These are phyloP conservation scores for Cystofilobasidium bisporidii DNA, from an alignment of 768 basidiomycete species.

Conservation along the genomic window DNA sequence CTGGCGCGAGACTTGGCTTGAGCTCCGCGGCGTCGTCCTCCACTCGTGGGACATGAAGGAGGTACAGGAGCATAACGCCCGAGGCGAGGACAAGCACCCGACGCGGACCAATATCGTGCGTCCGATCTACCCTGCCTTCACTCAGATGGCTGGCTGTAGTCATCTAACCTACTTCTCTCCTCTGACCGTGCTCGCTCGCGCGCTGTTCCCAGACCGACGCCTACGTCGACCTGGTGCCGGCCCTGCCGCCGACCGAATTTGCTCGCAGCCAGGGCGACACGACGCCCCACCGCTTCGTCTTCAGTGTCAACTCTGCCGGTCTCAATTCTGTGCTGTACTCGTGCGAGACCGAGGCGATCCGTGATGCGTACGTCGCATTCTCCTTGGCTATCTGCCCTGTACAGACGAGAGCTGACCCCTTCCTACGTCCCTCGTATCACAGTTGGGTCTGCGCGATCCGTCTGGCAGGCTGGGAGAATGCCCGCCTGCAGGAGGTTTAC, in stretches of 20 bases:
- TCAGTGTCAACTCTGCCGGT: slow-evolving; percentile 89
- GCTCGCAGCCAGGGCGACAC: slow-evolving; percentile 31
- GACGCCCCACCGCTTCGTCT: slow-evolving; percentile 49
- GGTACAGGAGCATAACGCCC: slow-evolving; percentile 38
- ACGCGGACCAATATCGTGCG: slow-evolving; percentile 39
- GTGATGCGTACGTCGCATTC: slow-evolving; percentile 46
- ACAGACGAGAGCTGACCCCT: too few relatives aligned
- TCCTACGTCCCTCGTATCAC: background rate
- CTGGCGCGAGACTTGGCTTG: slow-evolving; percentile 41
- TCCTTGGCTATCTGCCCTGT: background rate
- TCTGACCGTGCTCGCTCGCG: background rate
- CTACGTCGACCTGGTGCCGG: slow-evolving; percentile 39
- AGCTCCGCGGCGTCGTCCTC: slow-evolving; percentile 40
- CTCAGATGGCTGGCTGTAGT: slow-evolving; percentile 25
- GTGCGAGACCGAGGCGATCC: slow-evolving; percentile 58
- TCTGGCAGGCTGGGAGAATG: slow-evolving; percentile 87
- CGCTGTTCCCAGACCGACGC: slow-evolving; percentile 23
- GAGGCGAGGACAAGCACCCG: slow-evolving; percentile 41
- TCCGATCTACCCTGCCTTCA: background rate
- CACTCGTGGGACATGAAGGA: slow-evolving; percentile 42
- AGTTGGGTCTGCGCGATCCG: slow-evolving; percentile 85
- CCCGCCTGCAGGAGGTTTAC: slow-evolving; percentile 90
- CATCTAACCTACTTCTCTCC: background rate
- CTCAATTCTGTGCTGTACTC: slow-evolving; percentile 82
- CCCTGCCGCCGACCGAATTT: slow-evolving; percentile 40